phyloP scores from a whole-genome alignment of 2,329 filamentous ascomycete species.

The Davidsoniella australis region DNA sequence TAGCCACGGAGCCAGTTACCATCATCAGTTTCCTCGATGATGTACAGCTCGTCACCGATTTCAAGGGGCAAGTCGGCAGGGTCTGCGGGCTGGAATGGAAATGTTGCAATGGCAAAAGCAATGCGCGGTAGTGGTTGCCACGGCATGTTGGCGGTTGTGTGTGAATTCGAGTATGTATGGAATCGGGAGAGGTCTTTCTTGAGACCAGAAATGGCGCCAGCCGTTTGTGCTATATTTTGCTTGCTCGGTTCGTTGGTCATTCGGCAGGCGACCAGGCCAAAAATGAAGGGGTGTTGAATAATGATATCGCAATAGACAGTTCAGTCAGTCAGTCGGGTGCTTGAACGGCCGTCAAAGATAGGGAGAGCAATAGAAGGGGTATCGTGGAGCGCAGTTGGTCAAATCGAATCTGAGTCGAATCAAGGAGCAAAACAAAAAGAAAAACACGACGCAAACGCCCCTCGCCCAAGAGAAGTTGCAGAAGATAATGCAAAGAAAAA shows the following conservation, averaged over 20 bases:
- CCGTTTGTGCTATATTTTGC: background rate
- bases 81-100: constrained; percentile 75
- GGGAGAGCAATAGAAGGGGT: background rate
- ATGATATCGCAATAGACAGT: background rate
- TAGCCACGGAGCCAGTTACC: constrained; percentile 92
- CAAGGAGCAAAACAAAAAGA: constrained; percentile 1
- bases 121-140: constrained; percentile 95
- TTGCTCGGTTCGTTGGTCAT: background rate
- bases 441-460: background rate
- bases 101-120: constrained; percentile 92
- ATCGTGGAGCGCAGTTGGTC: background rate
- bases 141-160: constrained; percentile 45
- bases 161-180: background rate
- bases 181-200: background rate
- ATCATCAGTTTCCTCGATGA: constrained; percentile 89
- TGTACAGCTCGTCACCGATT: constrained; percentile 95
- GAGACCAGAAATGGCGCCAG: background rate
- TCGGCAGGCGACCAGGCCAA: background rate
- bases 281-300: background rate
- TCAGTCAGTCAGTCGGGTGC: no score
- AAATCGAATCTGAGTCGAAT: background rate
- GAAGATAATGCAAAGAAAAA: background rate
- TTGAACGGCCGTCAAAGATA: no score
- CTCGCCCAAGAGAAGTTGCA: no score
- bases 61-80: constrained; percentile 89